phyloP scores from a whole-genome alignment of 306 rosid species.

The Abrus precatorius region DNA sequence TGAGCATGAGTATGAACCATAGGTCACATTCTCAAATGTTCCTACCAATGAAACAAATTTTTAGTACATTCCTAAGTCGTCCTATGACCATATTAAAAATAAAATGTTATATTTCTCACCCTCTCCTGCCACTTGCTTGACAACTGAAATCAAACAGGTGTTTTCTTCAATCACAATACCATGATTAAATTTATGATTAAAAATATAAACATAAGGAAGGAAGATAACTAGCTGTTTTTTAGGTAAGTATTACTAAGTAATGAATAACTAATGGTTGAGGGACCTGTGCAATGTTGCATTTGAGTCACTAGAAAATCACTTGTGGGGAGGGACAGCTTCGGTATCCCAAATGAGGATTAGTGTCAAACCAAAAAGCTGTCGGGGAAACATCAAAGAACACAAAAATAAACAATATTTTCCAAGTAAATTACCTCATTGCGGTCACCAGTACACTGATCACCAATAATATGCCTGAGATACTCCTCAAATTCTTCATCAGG shows the following conservation, averaged over 20 bases:
- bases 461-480: constrained; percentile 83
- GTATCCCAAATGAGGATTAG: not conserved
- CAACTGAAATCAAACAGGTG: constrained; percentile 25
- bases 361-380: constrained; percentile 11
- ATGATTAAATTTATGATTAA: not conserved
- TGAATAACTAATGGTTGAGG: constrained; percentile 14
- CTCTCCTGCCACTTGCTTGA: constrained; percentile 21
- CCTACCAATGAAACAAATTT: constrained; percentile 2
- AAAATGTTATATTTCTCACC: not conserved
- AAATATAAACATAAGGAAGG: not conserved
- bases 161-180: constrained; percentile 5
- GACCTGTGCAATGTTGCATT: not conserved
- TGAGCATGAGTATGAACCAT: not conserved
- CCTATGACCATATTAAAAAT: not conserved
- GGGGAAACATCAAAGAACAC: not conserved
- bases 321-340: not conserved
- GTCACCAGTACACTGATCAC: constrained; percentile 83
- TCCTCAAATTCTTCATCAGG: constrained; percentile 99
- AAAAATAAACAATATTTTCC: not conserved
- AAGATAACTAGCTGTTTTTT: not conserved
- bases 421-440: constrained; percentile 75
- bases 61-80: not conserved
- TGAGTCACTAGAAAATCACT: constrained; percentile 23
- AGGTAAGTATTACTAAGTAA: not conserved
- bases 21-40: not conserved